Base-by-base conservation (phyloP, 805 yeast species). In the Ogataea corticis region DNA sequence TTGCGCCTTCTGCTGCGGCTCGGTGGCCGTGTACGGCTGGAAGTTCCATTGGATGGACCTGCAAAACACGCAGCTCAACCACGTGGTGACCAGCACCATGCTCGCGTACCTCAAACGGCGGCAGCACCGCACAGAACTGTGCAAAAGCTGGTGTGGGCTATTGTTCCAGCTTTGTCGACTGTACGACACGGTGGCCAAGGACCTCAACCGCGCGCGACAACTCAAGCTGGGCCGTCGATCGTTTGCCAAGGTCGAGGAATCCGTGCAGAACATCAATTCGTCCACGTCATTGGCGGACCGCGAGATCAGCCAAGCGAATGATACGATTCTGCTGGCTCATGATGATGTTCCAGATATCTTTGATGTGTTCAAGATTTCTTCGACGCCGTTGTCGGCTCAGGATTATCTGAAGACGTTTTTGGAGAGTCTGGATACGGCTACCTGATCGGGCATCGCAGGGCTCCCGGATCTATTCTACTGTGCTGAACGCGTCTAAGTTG, bases 11-110 rank as follows among this genome's bases (percentile, higher is more conserved):
- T 42, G 42, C 17, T 15, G 41, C 9, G 40, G 41, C 3, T 15
- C 50, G 11, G 47, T 42, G 3, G 19, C 35, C 4, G 15, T 46
- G 27, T 46, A 46, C 25, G 47, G 31, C 6, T 34, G 46, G 41
- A 46, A 43, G 28, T 46, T 46, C 25, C 33, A 15, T 28, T 46
- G 50, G 50, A 42, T 46, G 50, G 46, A 46, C 29, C 41, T 36
- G 14, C 19, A 17, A 13, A 18, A 29, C 4, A 15, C 23, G 5
- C 12, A 11, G 13, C 12, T 33, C 3, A 39, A 46, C 37, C 18
- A 28, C 16, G 10, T 7, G 3, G 10, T 33, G 14, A 21, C 39
- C 23, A 35, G 23, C 10, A 34, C 13, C 27, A 42, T 46, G 44
- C 33, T 38, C 10, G 19, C 11, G 2, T 38, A 35, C 15, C 41